phyloP scores from a whole-genome alignment of 768 basidiomycete genomes.

The Kwoniella europaea region DNA sequence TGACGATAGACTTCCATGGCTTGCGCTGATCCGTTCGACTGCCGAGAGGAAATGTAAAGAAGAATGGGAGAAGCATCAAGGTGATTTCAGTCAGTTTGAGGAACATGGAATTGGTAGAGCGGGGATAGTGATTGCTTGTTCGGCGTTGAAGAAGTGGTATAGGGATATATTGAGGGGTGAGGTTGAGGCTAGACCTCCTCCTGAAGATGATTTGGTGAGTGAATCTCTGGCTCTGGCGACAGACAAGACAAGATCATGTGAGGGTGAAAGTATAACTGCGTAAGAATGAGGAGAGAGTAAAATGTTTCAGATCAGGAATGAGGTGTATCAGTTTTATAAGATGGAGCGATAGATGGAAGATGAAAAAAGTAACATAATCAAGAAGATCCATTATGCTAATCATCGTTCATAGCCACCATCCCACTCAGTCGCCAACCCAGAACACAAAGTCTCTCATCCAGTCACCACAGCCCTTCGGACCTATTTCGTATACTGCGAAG shows the following conservation, averaged over 20 bases:
- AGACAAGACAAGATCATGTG: no score
- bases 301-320: no score
- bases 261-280: no score
- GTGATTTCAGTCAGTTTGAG: constrained; percentile 19
- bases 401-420: constrained; percentile 51
- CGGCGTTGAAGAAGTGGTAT: constrained; percentile 79
- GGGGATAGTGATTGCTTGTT: constrained; percentile 84
- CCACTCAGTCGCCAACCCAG: constrained; percentile 38
- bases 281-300: no score
- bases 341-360: no score
- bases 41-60: constrained; percentile 63
- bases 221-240: no score
- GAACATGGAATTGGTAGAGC: constrained; percentile 48
- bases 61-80: constrained; percentile 41
- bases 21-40: constrained; percentile 70
- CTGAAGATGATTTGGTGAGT: constrained; percentile 49
- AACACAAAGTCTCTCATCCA: constrained; percentile 52
- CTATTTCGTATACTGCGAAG: constrained; percentile 72
- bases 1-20: constrained; percentile 83
- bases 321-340: no score
- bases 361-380: no score
- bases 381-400: no score
- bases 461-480: constrained; percentile 63
- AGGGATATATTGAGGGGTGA: constrained; percentile 78
- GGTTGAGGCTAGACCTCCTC: constrained; percentile 49